A percentile compares a stretch with the other conserved stretches of the same genome.
phyloP scores from a whole-genome alignment of 23 red algal species.

The Pyropia yezoensis region DNA sequence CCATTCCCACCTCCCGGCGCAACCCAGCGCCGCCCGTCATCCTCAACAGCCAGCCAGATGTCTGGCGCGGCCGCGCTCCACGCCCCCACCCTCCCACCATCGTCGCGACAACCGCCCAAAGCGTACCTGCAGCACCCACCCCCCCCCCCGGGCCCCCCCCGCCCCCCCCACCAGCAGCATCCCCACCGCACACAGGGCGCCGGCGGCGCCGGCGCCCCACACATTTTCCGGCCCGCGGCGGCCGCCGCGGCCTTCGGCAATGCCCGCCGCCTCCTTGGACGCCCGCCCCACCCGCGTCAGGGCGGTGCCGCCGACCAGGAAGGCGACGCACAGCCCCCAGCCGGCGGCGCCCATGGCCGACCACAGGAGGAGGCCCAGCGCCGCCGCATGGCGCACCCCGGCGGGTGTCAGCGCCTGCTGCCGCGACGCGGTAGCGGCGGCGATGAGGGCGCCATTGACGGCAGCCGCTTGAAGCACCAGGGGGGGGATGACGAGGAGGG shows the following conservation, averaged over 20 bases:
- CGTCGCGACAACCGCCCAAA: too few species aligned
- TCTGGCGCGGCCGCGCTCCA: too few species aligned
- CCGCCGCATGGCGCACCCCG: conserved; percentile 64
- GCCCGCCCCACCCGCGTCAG: conserved; percentile 39
- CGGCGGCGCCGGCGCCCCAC: conserved; percentile 78
- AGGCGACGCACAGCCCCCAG: conserved; percentile 53
- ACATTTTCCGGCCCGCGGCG: conserved; percentile 95
- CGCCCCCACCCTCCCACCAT: too few species aligned
- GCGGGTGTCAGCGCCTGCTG: conserved; percentile 42
- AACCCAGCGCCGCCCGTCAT: too few species aligned
- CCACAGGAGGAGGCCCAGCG: conserved; percentile 65
- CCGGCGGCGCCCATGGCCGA: conserved; percentile 31
- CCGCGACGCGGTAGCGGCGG: neutral
- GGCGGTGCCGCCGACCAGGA: conserved; percentile 61
- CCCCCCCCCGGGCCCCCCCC: neutral
- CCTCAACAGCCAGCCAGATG: too few species aligned
- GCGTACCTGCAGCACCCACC: too few species aligned
- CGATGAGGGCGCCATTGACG: conserved; percentile 22
- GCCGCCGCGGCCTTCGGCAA: conserved; percentile 76
- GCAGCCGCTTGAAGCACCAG: conserved; percentile 6
- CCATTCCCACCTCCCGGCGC: neutral
- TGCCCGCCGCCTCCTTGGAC: conserved; percentile 60
- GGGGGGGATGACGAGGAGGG: neutral
- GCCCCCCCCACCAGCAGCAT: neutral
- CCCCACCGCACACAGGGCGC: conserved; percentile 36